Conservation (phyloP, 2,329 filamentous ascomycete species). For the Cryphonectria naterciae region DNA sequence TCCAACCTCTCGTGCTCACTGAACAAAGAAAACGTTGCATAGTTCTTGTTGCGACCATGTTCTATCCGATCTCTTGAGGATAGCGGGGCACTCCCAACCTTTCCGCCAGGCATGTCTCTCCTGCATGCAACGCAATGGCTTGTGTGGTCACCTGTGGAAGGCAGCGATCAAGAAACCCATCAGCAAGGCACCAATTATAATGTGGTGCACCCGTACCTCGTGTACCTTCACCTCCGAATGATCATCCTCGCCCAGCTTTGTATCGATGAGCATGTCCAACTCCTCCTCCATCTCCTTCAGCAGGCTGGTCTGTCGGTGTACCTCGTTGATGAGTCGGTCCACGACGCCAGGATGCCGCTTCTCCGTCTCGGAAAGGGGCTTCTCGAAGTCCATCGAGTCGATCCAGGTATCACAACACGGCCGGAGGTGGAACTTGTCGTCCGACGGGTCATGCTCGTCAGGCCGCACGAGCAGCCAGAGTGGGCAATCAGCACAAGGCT, state of each 20-base stretch:
- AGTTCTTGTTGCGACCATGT: not conserved
- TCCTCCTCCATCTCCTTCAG: constrained; percentile 15
- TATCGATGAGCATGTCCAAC: constrained; percentile 2
- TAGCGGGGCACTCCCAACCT: not conserved
- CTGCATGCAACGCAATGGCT: not conserved
- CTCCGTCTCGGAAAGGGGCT: constrained; percentile 23
- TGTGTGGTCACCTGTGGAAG: constrained; percentile 9
- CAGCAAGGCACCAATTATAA: not conserved
- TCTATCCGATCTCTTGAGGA: not conserved
- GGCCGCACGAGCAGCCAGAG: constrained; percentile 24
- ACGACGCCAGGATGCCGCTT: constrained; percentile 23
- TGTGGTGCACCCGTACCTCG: too few relatives aligned
- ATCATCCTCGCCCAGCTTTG: not conserved
- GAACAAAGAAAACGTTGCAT: not conserved
- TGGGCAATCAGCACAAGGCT: constrained; percentile 24
- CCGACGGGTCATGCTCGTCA: not conserved
- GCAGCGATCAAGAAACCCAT: not conserved
- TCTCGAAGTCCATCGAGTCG: constrained; percentile 18
- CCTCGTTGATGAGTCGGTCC: constrained; percentile 11
- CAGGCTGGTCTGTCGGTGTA: constrained; percentile 5
- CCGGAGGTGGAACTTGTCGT: constrained; percentile 16
- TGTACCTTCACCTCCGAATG: too few relatives aligned
- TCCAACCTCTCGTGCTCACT: not conserved
- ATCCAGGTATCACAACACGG: constrained; percentile 26
- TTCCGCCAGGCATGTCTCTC: not conserved